Conservation (phyloP, 2,329 filamentous ascomycete species). For the Colletotrichum cordylinicola region DNA sequence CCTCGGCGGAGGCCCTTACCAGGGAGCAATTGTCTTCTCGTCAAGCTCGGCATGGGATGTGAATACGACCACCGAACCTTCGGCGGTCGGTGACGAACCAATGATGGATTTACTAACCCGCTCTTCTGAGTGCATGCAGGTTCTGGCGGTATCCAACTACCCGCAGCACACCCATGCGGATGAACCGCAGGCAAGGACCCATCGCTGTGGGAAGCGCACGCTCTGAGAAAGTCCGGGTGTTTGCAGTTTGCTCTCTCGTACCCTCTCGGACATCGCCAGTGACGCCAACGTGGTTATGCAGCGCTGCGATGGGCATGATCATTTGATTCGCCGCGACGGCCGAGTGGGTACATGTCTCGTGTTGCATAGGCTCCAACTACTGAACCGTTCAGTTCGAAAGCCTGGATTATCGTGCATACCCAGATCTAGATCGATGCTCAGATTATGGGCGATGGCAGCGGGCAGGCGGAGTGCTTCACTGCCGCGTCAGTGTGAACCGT, state of each 20-base stretch:
- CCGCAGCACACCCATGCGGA: not conserved
- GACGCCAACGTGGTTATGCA: not conserved
- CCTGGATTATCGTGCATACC: not conserved
- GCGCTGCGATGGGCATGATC: not conserved
- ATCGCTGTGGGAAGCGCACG: not conserved
- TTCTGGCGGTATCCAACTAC: not conserved
- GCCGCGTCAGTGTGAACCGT: not conserved
- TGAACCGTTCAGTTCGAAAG: not conserved
- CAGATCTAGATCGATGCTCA: not conserved
- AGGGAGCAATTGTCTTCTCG: not conserved
- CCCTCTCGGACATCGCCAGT: not conserved
- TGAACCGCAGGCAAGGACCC: not conserved
- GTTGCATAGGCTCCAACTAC: not conserved
- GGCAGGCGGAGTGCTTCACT: not conserved
- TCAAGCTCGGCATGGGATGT: not conserved
- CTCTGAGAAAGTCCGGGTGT: not conserved
- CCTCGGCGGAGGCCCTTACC: not conserved
- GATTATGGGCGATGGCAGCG: not conserved
- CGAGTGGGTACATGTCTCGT: not conserved
- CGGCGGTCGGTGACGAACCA: not conserved
- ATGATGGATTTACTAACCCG: not conserved
- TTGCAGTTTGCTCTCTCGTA: not conserved
- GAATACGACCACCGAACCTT: not conserved
- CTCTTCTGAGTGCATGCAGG: not conserved
- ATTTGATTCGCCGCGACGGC: not conserved